These are phyloP conservation scores for Rhodotorula sp. DNA, from an alignment of 1,284 basidiomycete species.

Conservation along the genomic window DNA sequence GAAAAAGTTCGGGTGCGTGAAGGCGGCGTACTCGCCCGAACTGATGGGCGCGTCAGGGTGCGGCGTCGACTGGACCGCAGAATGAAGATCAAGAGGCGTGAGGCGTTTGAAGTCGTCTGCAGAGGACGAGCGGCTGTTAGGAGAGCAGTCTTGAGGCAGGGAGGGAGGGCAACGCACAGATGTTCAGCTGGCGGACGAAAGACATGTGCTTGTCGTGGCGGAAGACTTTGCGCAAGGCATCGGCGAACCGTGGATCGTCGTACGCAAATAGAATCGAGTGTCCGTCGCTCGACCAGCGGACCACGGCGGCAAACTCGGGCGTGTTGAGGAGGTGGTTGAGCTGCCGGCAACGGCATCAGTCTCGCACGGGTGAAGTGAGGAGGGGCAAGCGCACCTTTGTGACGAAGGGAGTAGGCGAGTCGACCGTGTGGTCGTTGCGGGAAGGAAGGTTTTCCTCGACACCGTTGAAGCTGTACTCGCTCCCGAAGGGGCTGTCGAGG, in stretches of 20 bases:
- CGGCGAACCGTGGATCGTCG: conserved; percentile 1
- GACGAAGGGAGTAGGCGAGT: conserved; percentile 11
- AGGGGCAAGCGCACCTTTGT: conserved; percentile 1
- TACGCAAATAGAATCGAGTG: conserved; percentile 31
- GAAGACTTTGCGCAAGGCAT: conserved; percentile 20
- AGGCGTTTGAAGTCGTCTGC: conserved; percentile 36
- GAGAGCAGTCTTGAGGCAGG: no score
- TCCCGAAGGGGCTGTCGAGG: background rate
- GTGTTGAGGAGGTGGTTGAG: conserved; percentile 21
- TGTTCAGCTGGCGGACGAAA: conserved; percentile 39
- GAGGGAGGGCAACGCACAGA: conserved; percentile 25
- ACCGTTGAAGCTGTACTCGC: background rate
- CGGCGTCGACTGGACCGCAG: background rate
- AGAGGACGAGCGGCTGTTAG: no score
- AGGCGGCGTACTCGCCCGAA: conserved; percentile 25
- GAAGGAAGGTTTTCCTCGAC: background rate
- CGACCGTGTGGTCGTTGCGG: background rate
- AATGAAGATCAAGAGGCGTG: conserved; percentile 19
- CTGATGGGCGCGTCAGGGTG: background rate
- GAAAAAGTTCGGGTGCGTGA: conserved; percentile 27
- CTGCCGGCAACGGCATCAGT: background rate
- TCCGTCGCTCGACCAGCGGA: conserved; percentile 33
- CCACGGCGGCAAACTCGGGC: conserved; percentile 5
- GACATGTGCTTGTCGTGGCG: conserved; percentile 31
- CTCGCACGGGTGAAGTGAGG: background rate